Base-by-base conservation (phyloP, 495 filamentous ascomycete species). In the Glonium stellatum region DNA sequence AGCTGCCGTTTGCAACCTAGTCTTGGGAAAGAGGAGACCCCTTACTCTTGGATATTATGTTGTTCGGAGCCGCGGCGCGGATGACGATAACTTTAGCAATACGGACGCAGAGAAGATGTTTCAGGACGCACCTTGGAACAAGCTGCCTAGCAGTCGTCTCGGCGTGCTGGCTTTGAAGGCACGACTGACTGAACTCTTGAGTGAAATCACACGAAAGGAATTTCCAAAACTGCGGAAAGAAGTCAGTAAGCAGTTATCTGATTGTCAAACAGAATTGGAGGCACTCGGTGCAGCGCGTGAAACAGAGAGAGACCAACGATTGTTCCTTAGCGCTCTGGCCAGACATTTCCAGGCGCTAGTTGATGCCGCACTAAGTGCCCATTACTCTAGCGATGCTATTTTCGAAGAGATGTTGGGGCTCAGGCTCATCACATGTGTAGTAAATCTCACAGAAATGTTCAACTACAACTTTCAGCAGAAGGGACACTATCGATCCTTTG, bases 1-100 rank as follows among this genome's bases (percentile, higher is more conserved):
- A 47, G 58, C 70, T 5, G 63, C 63, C 1, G 65, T 81, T 3
- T 67, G 80, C 2, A 72, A 80, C 1, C 70, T 85, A 0, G 60
- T 85, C 1, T 42, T 69, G 1, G 78, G 78, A 4, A 77, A 73
- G 55, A 69, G 69, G 22, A 64, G 75, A 35, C 48, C 46, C 2
- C 66, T 81, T 0, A 72, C 69, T 8, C 78, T 85, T 8, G 84
- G 85, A 0, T 87, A 79, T 69, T 77, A 73, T 46, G 41, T 84
- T 8, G 77, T 88, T 1, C 73, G 77, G 1, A 87, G 85, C 44
- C 44, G 44, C 13, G 22, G 44, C 22, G 44, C 44, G 5, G 8
- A 48, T 48, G 13, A 48, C 18, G 18, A 48, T 9, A 1, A 13
- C 5, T 48, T 22, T 15, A 48, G 6, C 27, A 3, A 31, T 31